phyloP scores from a whole-genome alignment of 2,329 filamentous ascomycete genomes.

The Alternaria tenuissima region DNA sequence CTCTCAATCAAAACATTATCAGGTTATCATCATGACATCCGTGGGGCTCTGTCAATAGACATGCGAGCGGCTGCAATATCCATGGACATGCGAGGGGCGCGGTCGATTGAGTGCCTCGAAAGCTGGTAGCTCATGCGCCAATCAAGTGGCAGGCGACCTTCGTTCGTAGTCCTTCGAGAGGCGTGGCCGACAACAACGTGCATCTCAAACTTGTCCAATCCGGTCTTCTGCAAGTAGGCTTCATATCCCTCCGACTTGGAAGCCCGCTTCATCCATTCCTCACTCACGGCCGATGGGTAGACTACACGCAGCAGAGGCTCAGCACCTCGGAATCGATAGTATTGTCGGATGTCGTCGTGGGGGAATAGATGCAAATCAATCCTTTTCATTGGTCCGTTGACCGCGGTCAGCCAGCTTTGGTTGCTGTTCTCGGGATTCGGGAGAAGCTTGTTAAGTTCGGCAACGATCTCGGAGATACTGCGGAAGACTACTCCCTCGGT shows the following conservation, averaged over 20 bases:
- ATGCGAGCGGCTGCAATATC: slow-evolving; percentile 16
- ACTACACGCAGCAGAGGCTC: slow-evolving; percentile 24
- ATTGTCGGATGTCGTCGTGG: slow-evolving; percentile 23
- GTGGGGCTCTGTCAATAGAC: slow-evolving; percentile 13
- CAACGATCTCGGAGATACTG: slow-evolving; percentile 21
- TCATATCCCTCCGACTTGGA: slow-evolving; percentile 22
- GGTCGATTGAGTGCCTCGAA: slow-evolving; percentile 13
- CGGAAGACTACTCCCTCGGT: slow-evolving; percentile 23
- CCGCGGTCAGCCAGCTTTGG: slow-evolving; percentile 16
- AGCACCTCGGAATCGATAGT: slow-evolving; percentile 25
- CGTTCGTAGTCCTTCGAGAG: slow-evolving; percentile 18
- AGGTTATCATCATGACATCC: slow-evolving; percentile 9
- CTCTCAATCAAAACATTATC: slow-evolving; percentile 8
- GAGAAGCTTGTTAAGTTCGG: slow-evolving; percentile 22
- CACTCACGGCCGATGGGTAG: slow-evolving; percentile 19
- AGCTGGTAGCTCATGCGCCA: slow-evolving; percentile 23
- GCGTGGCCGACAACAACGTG: slow-evolving; percentile 24
- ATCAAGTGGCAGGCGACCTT: slow-evolving; percentile 21
- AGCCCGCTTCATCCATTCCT: slow-evolving; percentile 23
- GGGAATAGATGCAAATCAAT: slow-evolving; percentile 22
- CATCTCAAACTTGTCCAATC: slow-evolving; percentile 18
- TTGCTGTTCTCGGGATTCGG: slow-evolving; percentile 11
- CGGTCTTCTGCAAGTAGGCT: slow-evolving; percentile 15
- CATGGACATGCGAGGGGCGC: slow-evolving; percentile 16
- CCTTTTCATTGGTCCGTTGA: slow-evolving; percentile 22